These are phyloP conservation scores for Phaseolus coccineus DNA, from an alignment of 331 rosid genomes.

Conservation along the genomic window DNA sequence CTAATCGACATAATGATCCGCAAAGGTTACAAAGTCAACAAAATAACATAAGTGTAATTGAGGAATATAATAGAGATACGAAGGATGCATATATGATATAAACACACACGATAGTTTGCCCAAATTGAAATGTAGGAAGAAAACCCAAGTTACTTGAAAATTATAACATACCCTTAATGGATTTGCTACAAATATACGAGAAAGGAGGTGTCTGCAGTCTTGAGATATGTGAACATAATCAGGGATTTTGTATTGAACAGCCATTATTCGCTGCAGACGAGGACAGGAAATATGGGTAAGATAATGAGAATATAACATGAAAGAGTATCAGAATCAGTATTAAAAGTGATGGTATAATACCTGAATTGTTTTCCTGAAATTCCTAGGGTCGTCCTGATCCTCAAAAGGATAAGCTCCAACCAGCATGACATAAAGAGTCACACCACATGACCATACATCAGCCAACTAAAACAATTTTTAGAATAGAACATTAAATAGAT, in stretches of 20 bases:
- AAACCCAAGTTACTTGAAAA: not conserved
- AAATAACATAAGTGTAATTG: not conserved
- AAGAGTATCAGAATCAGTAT: constrained; percentile 13
- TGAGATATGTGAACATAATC: constrained; percentile 74
- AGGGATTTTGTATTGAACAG: constrained; percentile 70
- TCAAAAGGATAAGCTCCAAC: constrained; percentile 77
- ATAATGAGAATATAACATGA: constrained; percentile 22
- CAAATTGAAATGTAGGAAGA: not conserved
- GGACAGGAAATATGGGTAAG: constrained; percentile 4
- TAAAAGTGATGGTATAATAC: constrained; percentile 36
- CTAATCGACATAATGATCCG: not conserved
- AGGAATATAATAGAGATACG: not conserved
- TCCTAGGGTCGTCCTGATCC: constrained; percentile 73
- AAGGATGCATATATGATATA: not conserved
- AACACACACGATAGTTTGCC: not conserved
- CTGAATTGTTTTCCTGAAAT: constrained; percentile 74
- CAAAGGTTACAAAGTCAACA: not conserved
- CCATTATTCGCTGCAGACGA: constrained; percentile 67
- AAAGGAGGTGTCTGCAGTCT: constrained; percentile 67
- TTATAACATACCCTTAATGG: constrained; percentile 58
- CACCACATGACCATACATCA: constrained; percentile 79
- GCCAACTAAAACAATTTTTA: constrained; percentile 57
- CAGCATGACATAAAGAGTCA: constrained; percentile 76
- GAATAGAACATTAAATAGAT: not conserved
- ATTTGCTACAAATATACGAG: constrained; percentile 68